Base-by-base conservation (phyloP, 805 yeast species). In the Suhomyces emberorum region DNA sequence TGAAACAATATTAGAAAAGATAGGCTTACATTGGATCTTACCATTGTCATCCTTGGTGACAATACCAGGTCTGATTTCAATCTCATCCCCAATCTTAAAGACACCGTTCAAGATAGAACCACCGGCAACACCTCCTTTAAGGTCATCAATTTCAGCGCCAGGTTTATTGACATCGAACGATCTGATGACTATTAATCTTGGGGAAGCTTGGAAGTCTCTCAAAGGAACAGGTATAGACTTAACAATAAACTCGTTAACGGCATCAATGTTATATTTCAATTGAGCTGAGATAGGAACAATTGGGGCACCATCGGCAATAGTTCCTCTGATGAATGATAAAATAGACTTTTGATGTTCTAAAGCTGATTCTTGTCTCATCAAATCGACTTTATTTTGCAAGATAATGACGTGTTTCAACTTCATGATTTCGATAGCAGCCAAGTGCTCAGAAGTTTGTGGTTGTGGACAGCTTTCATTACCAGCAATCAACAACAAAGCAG, bases 81-180 rank as follows among this genome's bases (percentile, higher is more conserved):
- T 91, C 73, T 93, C 98, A 61, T 93, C 99, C 45, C 96, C 98
- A 47, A 93, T 75, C 62, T 86, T 83, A 74, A 93, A 87, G 32
- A 93, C 99, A 77, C 99, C 99, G 42, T 81, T 88, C 59, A 93
- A 76, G 54, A 93, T 91, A 36, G 96, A 88, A 52, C 99, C 99
- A 74, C 99, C 99, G 30, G 99, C 99, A 61, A 93, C 98, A 81
- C 99, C 99, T 57, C 99, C 99, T 71, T 89, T 89, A 63, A 93
- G 77, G 54, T 91, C 98, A 49, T 84, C 89, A 50, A 95, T 87
- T 68, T 89, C 97, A 29, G 96, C 81, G 72, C 99, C 99, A 42
- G 99, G 99, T 69, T 88, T 89, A 73, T 93, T 93, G 48, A 93
- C 98, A 66, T 93, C 99, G 63, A 93, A 93, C 22, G 98, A 91